Evolutionary conservation across 192 early-diverging fungal genomes (phyloP), one percentile per base, ranked within the genome.

Genomic region (Rhizoclosmatium globosum): DNA sequence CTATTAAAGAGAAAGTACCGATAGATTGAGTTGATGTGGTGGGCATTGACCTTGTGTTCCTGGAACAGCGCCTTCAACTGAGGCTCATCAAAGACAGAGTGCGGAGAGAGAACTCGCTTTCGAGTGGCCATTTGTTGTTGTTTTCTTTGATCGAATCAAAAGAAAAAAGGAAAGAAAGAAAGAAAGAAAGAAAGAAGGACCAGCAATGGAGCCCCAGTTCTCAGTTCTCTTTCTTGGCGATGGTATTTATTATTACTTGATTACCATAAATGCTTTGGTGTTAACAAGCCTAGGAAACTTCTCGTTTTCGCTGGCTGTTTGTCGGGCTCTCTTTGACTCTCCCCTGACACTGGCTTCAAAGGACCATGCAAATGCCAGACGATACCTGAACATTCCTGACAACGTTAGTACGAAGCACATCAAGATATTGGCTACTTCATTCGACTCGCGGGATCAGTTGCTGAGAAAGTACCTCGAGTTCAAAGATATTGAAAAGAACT

Each of bases 251-350:
- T 31, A 31, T 31, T 31, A 31, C 31, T 31, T 31, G 0, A 31
- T 0, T 31, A 31, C 31, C 31, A 31, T 31, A 31, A 31, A 31
- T 31, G 31, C 31, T 31, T 31, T 31, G 31, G 31, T 31, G 31
- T 0, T 31, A 31, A 31, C 31, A 31, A 31, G 31, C 31, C 31
- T 60, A 76, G 85, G 83, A 39, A 90, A 90, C 81, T 88, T 88
- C 72, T 79, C 78, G 69, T 90, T 90, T 73, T 84, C 89, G 17
- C 77, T 86, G 44, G 87, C 87, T 3, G 74, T 88, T 15, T 81
- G 79, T 44, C 77, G 78, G 9, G 62, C 84, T 19, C 70, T 86
- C n/a, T 87, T 74, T 69, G 73, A 82, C 17, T 39, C 17, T 7
- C 66, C 61, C 53, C 19, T 65, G 23, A 23, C 23, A 4, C 13